A percentile compares a stretch with the other conserved stretches of the same genome.
Conservation (phyloP, 2,329 filamentous ascomycete genomes). For the Talaromyces piceae region DNA sequence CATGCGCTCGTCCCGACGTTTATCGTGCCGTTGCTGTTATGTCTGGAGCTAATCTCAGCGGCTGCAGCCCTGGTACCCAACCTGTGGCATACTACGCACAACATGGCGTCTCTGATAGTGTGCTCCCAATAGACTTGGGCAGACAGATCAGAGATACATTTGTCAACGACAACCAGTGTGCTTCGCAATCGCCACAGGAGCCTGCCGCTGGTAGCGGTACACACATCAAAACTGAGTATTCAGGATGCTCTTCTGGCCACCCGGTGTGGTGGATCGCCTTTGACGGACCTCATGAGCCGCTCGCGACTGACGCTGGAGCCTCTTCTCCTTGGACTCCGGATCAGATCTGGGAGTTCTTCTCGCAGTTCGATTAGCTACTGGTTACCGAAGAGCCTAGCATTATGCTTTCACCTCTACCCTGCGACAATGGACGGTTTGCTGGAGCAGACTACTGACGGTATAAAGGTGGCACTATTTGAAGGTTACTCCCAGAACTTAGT, state of each 20-base stretch:
- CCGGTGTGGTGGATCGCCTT: conserved; percentile 6
- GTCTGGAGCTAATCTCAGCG: conserved; percentile 6
- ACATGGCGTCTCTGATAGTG: conserved; percentile 4
- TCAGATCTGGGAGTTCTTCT: conserved; percentile 5
- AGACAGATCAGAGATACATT: conserved; percentile 5
- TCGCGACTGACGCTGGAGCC: conserved; percentile 1
- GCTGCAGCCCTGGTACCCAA: conserved; percentile 2
- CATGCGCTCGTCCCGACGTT: conserved; percentile 4
- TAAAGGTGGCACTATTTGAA: background rate
- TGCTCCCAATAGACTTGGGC: background rate
- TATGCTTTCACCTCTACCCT: background rate
- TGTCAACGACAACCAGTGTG: conserved; percentile 5
- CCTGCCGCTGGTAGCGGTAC: conserved; percentile 1
- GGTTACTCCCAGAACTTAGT: background rate
- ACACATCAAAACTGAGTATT: conserved; percentile 6
- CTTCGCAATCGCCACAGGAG: background rate
- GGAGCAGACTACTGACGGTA: background rate
- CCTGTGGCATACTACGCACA: conserved; percentile 6
- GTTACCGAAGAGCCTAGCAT: background rate
- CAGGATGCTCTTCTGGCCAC: background rate
- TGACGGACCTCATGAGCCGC: conserved; percentile 2
- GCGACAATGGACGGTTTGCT: background rate
- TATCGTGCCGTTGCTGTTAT: conserved; percentile 6
- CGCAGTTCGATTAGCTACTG: background rate
- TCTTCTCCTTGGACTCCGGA: conserved; percentile 5